Evolutionary conservation across 148 eudicot species (phyloP).

Genomic region (Amaranthus hypochondriacus): DNA sequence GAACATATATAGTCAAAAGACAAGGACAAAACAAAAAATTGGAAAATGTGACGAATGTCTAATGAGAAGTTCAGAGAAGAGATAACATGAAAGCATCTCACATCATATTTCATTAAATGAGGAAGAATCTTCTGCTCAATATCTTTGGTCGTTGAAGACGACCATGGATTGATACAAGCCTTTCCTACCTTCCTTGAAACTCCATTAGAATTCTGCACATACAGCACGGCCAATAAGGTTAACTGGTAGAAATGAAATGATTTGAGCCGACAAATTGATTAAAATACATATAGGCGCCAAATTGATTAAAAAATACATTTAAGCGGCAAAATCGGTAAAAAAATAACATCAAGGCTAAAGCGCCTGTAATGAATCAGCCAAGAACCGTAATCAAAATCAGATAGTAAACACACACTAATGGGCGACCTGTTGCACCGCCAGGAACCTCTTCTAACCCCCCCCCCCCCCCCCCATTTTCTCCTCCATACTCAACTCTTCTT

Average conservation of each 20-base stretch:
- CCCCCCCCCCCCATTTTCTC: no score
- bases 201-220: constrained; percentile 29
- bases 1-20: not conserved
- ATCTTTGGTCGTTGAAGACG: constrained; percentile 38
- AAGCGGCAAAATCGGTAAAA: no score
- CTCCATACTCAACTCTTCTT: no score
- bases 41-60: not conserved
- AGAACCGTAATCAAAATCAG: no score
- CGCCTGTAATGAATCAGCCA: no score
- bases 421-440: no score
- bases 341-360: no score
- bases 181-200: constrained; percentile 21
- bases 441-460: no score
- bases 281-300: not conserved
- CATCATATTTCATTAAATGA: constrained; percentile 51
- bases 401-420: no score
- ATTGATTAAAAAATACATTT: not conserved
- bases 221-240: constrained; percentile 6
- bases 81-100: constrained; percentile 28
- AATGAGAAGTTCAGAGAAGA: not conserved
- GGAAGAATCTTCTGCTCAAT: constrained; percentile 57
- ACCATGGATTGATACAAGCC: constrained; percentile 65
- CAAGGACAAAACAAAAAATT: not conserved
- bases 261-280: not conserved
- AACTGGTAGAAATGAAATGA: not conserved